Evolutionary conservation across 225 moss, liverwort and hornwort genomes (phyloP).

Genomic region (Marchantia paleacea): DNA sequence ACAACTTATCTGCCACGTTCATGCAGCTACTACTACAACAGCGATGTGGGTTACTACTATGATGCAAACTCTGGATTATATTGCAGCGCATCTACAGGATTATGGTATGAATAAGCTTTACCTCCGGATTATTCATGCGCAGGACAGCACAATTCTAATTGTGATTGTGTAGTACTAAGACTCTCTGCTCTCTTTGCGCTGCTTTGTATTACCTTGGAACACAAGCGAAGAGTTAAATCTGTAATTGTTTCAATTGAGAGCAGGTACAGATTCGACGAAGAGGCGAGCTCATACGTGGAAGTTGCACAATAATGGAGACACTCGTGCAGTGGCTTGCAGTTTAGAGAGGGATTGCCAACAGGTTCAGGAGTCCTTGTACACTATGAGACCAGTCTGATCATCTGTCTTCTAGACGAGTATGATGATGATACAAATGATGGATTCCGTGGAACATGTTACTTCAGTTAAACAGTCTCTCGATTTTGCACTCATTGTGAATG

Average conservation of each 20-base stretch:
- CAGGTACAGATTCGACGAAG: conserved; percentile 45
- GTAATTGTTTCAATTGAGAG: neutral
- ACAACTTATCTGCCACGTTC: neutral
- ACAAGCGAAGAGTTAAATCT: no score
- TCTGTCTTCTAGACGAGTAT: neutral
- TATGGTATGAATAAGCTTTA: conserved; percentile 46
- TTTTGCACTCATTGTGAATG: neutral
- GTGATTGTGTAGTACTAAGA: no score
- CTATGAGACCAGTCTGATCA: neutral
- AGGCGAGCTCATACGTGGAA: conserved; percentile 25
- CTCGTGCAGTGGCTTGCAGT: neutral
- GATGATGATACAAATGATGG: neutral
- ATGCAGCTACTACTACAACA: conserved; percentile 83
- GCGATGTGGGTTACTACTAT: conserved; percentile 78
- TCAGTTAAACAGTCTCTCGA: neutral
- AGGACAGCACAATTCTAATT: no score
- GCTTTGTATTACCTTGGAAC: neutral
- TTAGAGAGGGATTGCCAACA: neutral
- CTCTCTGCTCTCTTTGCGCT: neutral
- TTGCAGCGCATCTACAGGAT: conserved; percentile 75
- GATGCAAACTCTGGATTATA: conserved; percentile 75
- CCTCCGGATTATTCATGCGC: no score
- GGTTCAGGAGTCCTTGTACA: neutral
- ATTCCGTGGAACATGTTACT: neutral
- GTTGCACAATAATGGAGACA: conserved; percentile 24